Conservation (phyloP, 176 grass and related monocot genomes). For the Zoysia japonica region DNA sequence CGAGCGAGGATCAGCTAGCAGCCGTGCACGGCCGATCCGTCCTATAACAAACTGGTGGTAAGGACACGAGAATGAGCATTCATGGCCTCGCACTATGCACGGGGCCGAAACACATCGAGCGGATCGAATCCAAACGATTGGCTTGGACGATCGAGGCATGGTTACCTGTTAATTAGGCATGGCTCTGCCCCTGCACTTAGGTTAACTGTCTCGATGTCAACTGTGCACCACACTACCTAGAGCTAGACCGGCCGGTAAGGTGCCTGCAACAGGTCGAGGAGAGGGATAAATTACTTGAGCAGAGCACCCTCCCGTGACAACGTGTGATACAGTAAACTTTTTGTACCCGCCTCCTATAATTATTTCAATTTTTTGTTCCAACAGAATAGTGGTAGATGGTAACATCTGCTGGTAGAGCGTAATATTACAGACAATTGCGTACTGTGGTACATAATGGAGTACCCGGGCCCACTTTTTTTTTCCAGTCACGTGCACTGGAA, state of each 20-base stretch:
- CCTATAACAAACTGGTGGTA: background rate
- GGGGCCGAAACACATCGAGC: background rate
- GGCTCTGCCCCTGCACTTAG: background rate
- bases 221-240: background rate
- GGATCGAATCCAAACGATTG: background rate
- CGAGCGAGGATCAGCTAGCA: background rate
- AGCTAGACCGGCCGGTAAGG: background rate
- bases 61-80: background rate
- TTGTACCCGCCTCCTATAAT: too few species aligned
- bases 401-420: too few species aligned
- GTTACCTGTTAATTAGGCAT: background rate
- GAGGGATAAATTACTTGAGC: too few species aligned
- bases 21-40: background rate
- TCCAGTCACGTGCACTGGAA: too few species aligned
- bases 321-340: too few species aligned
- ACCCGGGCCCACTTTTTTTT: too few species aligned
- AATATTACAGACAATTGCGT: too few species aligned
- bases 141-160: background rate
- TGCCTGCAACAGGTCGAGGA: background rate
- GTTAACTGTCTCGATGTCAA: background rate
- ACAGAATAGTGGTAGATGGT: too few species aligned
- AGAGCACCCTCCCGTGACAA: too few species aligned
- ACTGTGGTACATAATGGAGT: too few species aligned
- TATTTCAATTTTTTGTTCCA: too few species aligned
- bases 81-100: background rate